These are phyloP conservation scores for Marasmius fiardii DNA, from an alignment of 1,284 basidiomycete genomes.

Conservation along the genomic window DNA sequence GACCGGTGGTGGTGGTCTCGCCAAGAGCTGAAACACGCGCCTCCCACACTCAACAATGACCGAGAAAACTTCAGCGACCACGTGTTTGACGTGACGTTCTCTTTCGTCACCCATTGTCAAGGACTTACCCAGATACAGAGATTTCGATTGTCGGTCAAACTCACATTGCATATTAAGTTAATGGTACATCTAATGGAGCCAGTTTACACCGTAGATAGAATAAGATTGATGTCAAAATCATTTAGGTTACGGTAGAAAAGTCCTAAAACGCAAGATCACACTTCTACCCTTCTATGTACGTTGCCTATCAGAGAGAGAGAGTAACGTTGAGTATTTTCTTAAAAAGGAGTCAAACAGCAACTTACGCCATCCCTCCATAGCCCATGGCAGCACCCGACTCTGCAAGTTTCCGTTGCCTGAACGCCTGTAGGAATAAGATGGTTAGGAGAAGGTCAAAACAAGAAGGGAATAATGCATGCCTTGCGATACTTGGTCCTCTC, in stretches of 20 bases:
- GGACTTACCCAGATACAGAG: no score
- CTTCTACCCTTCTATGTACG: slow-evolving; percentile 12
- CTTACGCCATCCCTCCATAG: slow-evolving; percentile 60
- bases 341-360: background rate
- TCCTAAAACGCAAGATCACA: background rate
- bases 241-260: slow-evolving; percentile 6
- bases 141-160: background rate
- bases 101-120: no score
- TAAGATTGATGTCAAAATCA: slow-evolving; percentile 7
- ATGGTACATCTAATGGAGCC: background rate
- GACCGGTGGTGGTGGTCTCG: background rate
- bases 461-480: slow-evolving; percentile 34
- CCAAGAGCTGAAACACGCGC: no score
- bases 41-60: no score
- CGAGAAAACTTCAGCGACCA: no score
- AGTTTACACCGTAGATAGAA: slow-evolving; percentile 10
- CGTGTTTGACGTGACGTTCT: no score
- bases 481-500: slow-evolving; percentile 81
- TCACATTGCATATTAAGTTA: background rate
- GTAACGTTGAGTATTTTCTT: background rate
- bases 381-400: slow-evolving; percentile 59
- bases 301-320: background rate
- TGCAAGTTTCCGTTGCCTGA: slow-evolving; percentile 70
- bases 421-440: slow-evolving; percentile 44
- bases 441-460: slow-evolving; percentile 3